phyloP scores from a whole-genome alignment of 2,329 filamentous ascomycete genomes.

The Scytalidium sp. region DNA sequence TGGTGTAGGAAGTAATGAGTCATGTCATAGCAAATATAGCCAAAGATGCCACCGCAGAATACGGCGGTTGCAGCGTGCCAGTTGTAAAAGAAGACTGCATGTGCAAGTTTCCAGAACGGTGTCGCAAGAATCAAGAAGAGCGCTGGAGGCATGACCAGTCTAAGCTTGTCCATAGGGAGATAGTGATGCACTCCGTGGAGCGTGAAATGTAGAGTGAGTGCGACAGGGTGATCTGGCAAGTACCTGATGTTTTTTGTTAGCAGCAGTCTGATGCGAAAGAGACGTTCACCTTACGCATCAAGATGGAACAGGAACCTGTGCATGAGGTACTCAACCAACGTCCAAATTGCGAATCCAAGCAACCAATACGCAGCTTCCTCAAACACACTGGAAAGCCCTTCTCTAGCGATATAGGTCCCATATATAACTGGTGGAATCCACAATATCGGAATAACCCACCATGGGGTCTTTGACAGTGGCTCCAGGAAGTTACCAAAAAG shows the following conservation, averaged over 20 bases:
- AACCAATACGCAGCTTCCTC: constrained; percentile 60
- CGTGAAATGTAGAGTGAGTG: constrained; percentile 83
- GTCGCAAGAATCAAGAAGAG: constrained; percentile 79
- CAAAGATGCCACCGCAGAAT: constrained; percentile 89
- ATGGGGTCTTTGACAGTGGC: constrained; percentile 90
- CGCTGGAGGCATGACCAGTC: constrained; percentile 93
- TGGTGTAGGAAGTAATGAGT: constrained; percentile 99
- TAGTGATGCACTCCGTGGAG: constrained; percentile 98
- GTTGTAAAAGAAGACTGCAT: constrained; percentile 75
- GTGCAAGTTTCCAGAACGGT: constrained; percentile 91
- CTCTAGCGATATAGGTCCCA: constrained; percentile 62
- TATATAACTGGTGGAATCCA: constrained; percentile 84
- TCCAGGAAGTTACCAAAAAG: constrained; percentile 98
- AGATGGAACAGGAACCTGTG: constrained; percentile 94
- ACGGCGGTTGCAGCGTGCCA: constrained; percentile 79
- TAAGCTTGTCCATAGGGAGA: constrained; percentile 97
- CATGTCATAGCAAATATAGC: constrained; percentile 93
- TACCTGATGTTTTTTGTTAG: constrained; percentile 51
- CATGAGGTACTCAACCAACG: constrained; percentile 81
- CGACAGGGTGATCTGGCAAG: constrained; percentile 88
- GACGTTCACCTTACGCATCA: constrained; percentile 65
- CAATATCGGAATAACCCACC: constrained; percentile 81
- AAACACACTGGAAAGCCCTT: constrained; percentile 52
- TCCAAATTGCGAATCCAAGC: constrained; percentile 78
- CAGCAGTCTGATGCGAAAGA: neutral